phyloP scores from a whole-genome alignment of 2,329 filamentous ascomycete species.

The Berkeleyomyces rouxiae region DNA sequence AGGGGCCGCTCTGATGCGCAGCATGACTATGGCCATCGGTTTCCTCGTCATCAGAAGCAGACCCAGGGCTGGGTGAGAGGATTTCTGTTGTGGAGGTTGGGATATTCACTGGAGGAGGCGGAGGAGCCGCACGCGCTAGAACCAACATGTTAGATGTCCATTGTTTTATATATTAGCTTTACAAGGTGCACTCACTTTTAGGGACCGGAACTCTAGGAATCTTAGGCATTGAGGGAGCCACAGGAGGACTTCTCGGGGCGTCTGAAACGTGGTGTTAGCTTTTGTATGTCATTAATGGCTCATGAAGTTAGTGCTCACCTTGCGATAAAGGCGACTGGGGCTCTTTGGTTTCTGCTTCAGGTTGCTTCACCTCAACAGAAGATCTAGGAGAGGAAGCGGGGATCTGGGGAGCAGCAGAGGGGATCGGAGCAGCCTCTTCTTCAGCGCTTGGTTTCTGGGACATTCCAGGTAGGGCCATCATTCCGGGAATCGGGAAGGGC shows the following conservation, averaged over 20 bases:
- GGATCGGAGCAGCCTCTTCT: conserved; percentile 23
- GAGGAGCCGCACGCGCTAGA: conserved; percentile 46
- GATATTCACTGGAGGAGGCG: conserved; percentile 34
- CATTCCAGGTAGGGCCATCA: conserved; percentile 59
- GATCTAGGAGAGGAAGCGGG: conserved; percentile 4
- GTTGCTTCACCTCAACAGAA: background rate
- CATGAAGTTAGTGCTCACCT: background rate
- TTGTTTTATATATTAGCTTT: background rate
- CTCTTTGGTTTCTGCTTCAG: conserved; percentile 16
- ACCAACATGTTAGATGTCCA: background rate
- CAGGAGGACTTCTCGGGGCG: conserved; percentile 35
- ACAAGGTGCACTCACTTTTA: conserved; percentile 36
- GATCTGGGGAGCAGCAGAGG: conserved; percentile 19
- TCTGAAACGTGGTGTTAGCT: conserved; percentile 18
- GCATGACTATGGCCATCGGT: conserved; percentile 31
- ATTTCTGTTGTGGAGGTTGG: conserved; percentile 34
- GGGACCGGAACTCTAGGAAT: conserved; percentile 40
- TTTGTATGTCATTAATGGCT: background rate
- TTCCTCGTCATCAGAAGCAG: conserved; percentile 78
- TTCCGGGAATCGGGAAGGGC: conserved; percentile 36
- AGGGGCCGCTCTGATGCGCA: conserved; percentile 18
- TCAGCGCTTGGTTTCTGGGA: conserved; percentile 20
- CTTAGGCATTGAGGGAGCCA: conserved; percentile 34
- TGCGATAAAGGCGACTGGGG: conserved; percentile 12
- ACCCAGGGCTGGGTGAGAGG: conserved; percentile 57